phyloP scores from a whole-genome alignment of 176 grass and related monocot genomes.

The Miscanthus lutarioriparius region DNA sequence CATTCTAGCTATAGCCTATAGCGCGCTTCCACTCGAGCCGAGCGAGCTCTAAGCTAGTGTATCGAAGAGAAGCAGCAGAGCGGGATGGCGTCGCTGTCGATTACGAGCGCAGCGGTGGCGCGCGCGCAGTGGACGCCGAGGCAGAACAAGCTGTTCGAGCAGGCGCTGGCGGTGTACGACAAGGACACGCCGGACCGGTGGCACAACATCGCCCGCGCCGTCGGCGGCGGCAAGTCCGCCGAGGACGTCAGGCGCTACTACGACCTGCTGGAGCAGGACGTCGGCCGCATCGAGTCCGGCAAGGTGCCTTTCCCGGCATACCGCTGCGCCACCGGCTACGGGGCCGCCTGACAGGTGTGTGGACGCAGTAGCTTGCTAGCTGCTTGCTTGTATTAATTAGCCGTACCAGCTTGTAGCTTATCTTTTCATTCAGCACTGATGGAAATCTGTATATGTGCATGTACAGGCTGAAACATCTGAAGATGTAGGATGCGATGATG shows the following conservation, averaged over 20 bases:
- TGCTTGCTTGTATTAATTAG: no score
- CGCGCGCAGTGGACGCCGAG: conserved; percentile 51
- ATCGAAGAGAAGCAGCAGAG: not conserved
- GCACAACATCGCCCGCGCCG: conserved; percentile 69
- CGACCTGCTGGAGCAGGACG: conserved; percentile 55
- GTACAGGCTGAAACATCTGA: conserved; percentile 60
- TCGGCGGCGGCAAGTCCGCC: conserved; percentile 72
- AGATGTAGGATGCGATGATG: conserved; percentile 7
- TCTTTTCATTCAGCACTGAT: not conserved
- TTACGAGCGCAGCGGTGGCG: conserved; percentile 23
- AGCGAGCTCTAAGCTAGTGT: not conserved
- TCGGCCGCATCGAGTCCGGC: conserved; percentile 71
- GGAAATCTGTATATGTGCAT: not conserved
- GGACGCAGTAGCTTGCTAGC: no score
- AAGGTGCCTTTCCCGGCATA: conserved; percentile 62
- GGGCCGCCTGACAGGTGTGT: conserved; percentile 31
- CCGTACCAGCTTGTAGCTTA: no score
- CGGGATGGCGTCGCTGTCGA: conserved; percentile 22
- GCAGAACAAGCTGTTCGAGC: conserved; percentile 85
- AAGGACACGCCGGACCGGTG: conserved; percentile 69
- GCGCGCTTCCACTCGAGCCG: not conserved
- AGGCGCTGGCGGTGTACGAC: conserved; percentile 72
- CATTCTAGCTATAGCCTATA: not conserved
- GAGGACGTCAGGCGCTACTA: conserved; percentile 68
- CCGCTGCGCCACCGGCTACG: conserved; percentile 19